Evolutionary conservation across 768 basidiomycete species (phyloP).

Genomic region (Pleurotus ostreatus): DNA sequence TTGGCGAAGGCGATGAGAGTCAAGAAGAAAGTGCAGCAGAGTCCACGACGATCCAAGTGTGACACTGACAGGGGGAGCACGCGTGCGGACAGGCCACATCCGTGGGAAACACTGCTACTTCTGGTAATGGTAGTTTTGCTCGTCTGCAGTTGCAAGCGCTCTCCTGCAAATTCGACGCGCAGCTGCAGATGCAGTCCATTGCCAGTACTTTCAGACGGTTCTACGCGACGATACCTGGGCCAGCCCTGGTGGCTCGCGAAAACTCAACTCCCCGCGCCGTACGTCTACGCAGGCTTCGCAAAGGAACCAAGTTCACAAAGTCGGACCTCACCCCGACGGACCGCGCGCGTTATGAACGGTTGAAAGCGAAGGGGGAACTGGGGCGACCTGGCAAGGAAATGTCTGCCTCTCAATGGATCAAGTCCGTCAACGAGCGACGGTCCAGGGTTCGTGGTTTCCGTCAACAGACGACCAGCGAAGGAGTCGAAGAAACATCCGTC

Average conservation of each 20-base stretch:
- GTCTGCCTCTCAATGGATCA: conserved; percentile 58
- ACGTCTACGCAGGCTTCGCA: conserved; percentile 52
- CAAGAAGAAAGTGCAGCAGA: not conserved
- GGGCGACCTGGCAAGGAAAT: conserved; percentile 30
- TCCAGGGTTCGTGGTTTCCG: conserved; percentile 66
- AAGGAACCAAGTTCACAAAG: conserved; percentile 41
- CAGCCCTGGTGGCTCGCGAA: conserved; percentile 54
- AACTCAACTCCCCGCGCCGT: conserved; percentile 73
- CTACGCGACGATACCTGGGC: conserved; percentile 36
- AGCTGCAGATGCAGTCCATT: conserved; percentile 35
- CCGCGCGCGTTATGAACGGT: conserved; percentile 55
- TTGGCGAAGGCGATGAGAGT: conserved; percentile 7
- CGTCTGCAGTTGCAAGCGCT: too few relatives aligned
- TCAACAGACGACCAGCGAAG: conserved; percentile 33
- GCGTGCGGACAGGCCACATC: too few relatives aligned
- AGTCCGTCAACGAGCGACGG: conserved; percentile 50
- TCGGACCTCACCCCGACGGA: conserved; percentile 67
- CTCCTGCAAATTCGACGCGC: not conserved
- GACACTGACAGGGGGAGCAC: too few relatives aligned
- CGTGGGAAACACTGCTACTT: too few relatives aligned
- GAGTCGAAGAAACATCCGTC: conserved; percentile 43
- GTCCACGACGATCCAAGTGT: not conserved
- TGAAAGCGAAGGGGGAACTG: conserved; percentile 49
- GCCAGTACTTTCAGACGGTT: conserved; percentile 28
- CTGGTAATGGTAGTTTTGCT: too few relatives aligned